Conservation (phyloP, 2,329 filamentous ascomycete genomes). For the Gremmenia infestans region DNA sequence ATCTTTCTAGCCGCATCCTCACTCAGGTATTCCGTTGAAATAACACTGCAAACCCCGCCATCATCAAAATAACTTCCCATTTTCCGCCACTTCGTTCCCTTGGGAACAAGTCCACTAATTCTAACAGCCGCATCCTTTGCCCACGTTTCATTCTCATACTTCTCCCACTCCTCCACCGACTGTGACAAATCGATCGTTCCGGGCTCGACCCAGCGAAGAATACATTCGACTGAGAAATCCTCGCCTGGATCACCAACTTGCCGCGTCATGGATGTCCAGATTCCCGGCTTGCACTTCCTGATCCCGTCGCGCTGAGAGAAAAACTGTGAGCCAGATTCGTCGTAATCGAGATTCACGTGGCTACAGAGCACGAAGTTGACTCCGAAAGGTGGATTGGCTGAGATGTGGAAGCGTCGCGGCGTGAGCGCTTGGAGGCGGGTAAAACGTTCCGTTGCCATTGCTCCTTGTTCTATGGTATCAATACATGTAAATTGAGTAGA, state of each 20-base stretch:
- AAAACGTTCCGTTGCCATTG: not conserved
- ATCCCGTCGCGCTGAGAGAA: not conserved
- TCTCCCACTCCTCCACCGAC: not conserved
- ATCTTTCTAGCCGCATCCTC: not conserved
- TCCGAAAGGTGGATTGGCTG: not conserved
- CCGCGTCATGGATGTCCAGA: not conserved
- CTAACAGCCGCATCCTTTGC: not conserved
- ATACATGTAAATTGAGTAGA: too few relatives aligned
- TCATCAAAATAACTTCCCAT: not conserved
- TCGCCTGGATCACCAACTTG: not conserved
- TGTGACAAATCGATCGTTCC: not conserved
- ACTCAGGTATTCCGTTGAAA: conserved; percentile 1
- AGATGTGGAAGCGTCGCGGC: not conserved
- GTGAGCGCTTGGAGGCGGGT: not conserved
- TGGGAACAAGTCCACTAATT: not conserved
- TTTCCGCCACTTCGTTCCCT: not conserved
- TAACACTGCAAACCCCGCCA: not conserved
- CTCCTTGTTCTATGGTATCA: not conserved
- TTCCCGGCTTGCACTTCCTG: not conserved
- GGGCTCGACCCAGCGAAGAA: not conserved
- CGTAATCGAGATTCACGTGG: not conserved
- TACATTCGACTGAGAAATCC: not conserved
- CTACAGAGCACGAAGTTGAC: not conserved
- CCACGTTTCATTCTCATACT: not conserved
- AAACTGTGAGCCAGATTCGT: not conserved